Evolutionary conservation across 2,329 filamentous ascomycete species (phyloP).

Genomic region (Colletotrichum tanaceti): DNA sequence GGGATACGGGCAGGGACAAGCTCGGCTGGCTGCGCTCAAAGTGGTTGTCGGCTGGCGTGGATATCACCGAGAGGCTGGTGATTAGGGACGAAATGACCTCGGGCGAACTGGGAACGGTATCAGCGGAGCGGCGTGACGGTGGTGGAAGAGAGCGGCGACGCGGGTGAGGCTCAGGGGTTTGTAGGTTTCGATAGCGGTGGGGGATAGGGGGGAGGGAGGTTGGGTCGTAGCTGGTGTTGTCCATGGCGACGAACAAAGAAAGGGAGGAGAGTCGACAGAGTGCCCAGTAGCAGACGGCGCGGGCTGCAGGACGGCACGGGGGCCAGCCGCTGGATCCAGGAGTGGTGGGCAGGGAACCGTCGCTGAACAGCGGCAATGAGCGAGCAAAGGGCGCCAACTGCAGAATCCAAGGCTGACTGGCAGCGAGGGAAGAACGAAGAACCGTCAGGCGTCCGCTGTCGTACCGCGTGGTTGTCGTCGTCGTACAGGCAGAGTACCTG

Average conservation of each 20-base stretch:
- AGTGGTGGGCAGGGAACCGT: slow-evolving; percentile 25
- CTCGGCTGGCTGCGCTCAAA: slow-evolving; percentile 68
- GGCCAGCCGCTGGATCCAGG: slow-evolving; percentile 34
- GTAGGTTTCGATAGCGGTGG: slow-evolving; percentile 40
- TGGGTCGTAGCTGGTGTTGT: slow-evolving; percentile 26
- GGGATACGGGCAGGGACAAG: slow-evolving; percentile 54
- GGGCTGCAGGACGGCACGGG: slow-evolving; percentile 31
- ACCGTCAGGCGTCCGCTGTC: neutral
- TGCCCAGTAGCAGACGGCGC: slow-evolving; percentile 16
- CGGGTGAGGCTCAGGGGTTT: slow-evolving; percentile 35
- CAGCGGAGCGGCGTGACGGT: slow-evolving; percentile 42
- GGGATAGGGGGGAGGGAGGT: slow-evolving; percentile 41
- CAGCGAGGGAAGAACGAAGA: slow-evolving; percentile 3
- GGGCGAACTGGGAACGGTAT: slow-evolving; percentile 65
- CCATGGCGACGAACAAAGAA: slow-evolving; percentile 37
- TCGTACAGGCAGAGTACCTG: slow-evolving; percentile 21
- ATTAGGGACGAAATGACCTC: slow-evolving; percentile 78
- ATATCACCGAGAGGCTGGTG: slow-evolving; percentile 76
- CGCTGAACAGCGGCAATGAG: slow-evolving; percentile 10
- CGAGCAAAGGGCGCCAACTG: slow-evolving; percentile 6
- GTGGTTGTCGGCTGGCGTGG: slow-evolving; percentile 74
- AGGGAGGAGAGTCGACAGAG: slow-evolving; percentile 20
- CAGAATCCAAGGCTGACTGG: neutral
- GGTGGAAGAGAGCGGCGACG: slow-evolving; percentile 39
- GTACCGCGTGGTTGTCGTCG: neutral